phyloP scores from a whole-genome alignment of 805 yeast species.

The Debaryomyces castellii region DNA sequence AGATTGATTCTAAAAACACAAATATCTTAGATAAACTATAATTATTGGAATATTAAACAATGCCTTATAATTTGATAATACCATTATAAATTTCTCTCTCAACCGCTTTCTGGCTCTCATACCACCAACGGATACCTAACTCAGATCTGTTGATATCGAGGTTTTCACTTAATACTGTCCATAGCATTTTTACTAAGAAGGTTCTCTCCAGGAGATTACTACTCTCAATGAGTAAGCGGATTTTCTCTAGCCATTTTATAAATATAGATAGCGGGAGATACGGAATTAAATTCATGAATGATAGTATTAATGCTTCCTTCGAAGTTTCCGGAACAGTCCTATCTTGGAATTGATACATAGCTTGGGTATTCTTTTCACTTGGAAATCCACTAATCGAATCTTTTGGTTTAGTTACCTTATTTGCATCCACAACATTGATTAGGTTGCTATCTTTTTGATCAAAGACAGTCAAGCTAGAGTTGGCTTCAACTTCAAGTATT shows the following conservation, averaged over 20 bases:
- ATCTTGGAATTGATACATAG: slow-evolving; percentile 18
- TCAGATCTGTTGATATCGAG: slow-evolving; percentile 57
- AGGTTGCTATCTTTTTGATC: slow-evolving; percentile 15
- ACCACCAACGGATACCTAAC: slow-evolving; percentile 65
- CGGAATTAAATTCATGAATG: slow-evolving; percentile 53
- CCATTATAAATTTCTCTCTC: neutral
- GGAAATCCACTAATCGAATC: slow-evolving; percentile 18
- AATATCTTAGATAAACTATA: no score
- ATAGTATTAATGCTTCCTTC: slow-evolving; percentile 48
- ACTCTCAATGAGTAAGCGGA: slow-evolving; percentile 33
- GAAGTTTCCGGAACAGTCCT: slow-evolving; percentile 36
- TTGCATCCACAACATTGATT: slow-evolving; percentile 25
- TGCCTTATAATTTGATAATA: neutral
- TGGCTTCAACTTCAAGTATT: slow-evolving; percentile 34
- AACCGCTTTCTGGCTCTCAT: slow-evolving; percentile 26
- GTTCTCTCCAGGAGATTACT: slow-evolving; percentile 37
- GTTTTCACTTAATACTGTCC: slow-evolving; percentile 59
- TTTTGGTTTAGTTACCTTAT: slow-evolving; percentile 34
- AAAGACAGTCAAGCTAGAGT: slow-evolving; percentile 31
- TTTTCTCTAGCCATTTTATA: slow-evolving; percentile 46
- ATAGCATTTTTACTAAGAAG: slow-evolving; percentile 41
- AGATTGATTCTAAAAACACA: no score
- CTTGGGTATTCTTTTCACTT: slow-evolving; percentile 4
- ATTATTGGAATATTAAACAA: neutral
- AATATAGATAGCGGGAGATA: slow-evolving; percentile 46